These are phyloP conservation scores for Lobosporangium transversale DNA, from an alignment of 192 early-diverging fungal species.

Conservation along the genomic window DNA sequence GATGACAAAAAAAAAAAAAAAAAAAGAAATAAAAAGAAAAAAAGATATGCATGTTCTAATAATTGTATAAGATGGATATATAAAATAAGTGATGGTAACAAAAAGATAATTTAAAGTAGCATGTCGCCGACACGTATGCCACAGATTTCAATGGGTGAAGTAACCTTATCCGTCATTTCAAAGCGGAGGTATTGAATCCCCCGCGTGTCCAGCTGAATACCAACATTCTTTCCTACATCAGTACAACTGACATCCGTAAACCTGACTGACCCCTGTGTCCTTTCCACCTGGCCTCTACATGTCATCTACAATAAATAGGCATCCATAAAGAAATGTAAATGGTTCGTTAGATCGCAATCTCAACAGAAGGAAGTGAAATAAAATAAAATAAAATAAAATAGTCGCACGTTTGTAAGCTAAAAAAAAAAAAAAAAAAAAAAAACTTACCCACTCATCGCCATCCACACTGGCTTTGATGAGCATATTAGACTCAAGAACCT, in stretches of 20 bases:
- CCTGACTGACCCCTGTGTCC: slow-evolving; percentile 20
- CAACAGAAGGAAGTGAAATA: no score
- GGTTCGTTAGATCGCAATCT: no score
- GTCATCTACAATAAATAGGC: slow-evolving; percentile 21
- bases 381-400: not conserved
- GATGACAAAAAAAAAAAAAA: no score
- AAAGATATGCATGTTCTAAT: no score
- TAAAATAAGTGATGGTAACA: no score
- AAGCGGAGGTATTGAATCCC: slow-evolving; percentile 32
- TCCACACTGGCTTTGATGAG: slow-evolving; percentile 48
- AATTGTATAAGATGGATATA: no score
- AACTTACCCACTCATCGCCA: slow-evolving; percentile 30
- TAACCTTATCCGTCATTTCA: slow-evolving; percentile 27
- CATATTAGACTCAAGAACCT: slow-evolving; percentile 13
- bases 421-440: not conserved
- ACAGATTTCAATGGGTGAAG: slow-evolving; percentile 39
- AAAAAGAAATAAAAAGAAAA: no score
- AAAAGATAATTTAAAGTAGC: slow-evolving; percentile 38
- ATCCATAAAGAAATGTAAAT: not conserved
- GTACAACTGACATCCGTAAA: slow-evolving; percentile 26
- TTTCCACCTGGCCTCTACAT: slow-evolving; percentile 21
- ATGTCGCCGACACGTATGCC: slow-evolving; percentile 44
- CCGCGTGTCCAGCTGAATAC: slow-evolving; percentile 31
- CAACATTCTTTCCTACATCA: slow-evolving; percentile 20
- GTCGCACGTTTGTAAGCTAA: not conserved